phyloP scores from a whole-genome alignment of 225 moss, liverwort and hornwort genomes.

The Ulota crispa region DNA sequence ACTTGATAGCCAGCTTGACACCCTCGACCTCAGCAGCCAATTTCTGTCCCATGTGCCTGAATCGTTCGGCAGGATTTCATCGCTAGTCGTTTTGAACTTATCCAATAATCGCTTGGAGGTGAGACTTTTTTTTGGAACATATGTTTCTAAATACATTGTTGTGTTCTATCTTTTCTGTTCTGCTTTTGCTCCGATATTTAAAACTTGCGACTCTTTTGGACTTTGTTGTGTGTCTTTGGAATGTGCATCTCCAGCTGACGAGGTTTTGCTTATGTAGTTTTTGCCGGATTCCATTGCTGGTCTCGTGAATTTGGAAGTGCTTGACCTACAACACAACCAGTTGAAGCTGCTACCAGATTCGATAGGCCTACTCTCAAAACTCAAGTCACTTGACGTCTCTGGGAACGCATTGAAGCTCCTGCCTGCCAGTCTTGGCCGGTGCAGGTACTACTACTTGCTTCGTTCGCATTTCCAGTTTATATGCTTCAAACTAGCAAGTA shows the following conservation, averaged over 20 bases:
- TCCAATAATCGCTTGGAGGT: conserved; percentile 67
- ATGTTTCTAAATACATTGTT: background rate
- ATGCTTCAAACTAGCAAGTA: background rate
- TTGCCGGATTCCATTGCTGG: conserved; percentile 62
- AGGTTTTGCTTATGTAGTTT: conserved; percentile 33
- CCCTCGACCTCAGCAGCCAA: conserved; percentile 52
- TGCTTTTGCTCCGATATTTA: background rate
- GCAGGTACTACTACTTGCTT: conserved; percentile 44
- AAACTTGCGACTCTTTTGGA: background rate
- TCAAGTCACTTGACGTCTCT: conserved; percentile 58
- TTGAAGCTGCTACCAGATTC: conserved; percentile 63
- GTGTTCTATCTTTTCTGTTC: background rate
- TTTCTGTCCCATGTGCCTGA: conserved; percentile 49
- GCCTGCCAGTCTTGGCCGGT: conserved; percentile 58
- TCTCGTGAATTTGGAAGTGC: conserved; percentile 44
- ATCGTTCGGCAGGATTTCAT: conserved; percentile 48
- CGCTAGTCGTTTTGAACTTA: conserved; percentile 46
- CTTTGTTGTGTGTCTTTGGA: conserved; percentile 3
- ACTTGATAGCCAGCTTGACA: conserved; percentile 38
- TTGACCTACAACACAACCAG: conserved; percentile 62
- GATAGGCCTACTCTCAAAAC: conserved; percentile 57
- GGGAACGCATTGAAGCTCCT: conserved; percentile 50
- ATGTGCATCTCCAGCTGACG: conserved; percentile 21
- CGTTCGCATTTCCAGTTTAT: background rate
- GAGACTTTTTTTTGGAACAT: conserved; percentile 1